Evolutionary conservation across 164 flowering plant species (phyloP).

Genomic region (Liquidambar formosana): DNA sequence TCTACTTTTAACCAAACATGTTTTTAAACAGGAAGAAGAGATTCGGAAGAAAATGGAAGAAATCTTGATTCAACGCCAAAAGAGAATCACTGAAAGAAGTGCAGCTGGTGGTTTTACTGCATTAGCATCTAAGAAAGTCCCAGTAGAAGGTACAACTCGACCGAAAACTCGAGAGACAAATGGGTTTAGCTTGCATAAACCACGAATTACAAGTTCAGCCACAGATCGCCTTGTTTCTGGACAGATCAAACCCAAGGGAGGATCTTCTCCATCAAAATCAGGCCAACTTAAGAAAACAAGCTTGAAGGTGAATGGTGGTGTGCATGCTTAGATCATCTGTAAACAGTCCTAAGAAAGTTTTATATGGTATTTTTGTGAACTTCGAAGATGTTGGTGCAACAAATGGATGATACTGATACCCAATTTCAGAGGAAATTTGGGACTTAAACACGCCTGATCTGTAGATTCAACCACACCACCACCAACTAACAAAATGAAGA

Average conservation of each 20-base stretch:
- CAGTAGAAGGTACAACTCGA: background rate
- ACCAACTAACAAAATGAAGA: no score
- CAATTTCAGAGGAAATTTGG: no score
- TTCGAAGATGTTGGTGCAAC: no score
- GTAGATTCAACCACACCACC: no score
- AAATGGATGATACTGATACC: no score
- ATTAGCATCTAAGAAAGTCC: conserved; percentile 5
- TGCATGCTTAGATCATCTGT: background rate
- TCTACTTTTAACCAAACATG: background rate
- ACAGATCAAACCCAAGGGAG: background rate
- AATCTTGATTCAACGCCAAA: conserved; percentile 21
- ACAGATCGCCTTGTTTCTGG: no score
- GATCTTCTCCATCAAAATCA: conserved; percentile 7
- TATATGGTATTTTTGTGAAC: no score
- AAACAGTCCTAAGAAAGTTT: no score
- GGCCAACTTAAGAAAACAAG: conserved; percentile 7
- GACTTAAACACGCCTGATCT: no score
- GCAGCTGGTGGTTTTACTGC: conserved; percentile 6
- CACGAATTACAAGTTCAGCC: no score
- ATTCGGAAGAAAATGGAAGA: conserved; percentile 25
- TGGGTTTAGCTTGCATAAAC: no score
- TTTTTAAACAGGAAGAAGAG: conserved; percentile 24
- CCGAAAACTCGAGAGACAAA: no score
- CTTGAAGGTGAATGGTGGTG: background rate
- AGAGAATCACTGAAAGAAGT: conserved; percentile 31